Evolutionary conservation across 169 alveolate species (phyloP).

Genomic region (Blepharisma undulans): DNA sequence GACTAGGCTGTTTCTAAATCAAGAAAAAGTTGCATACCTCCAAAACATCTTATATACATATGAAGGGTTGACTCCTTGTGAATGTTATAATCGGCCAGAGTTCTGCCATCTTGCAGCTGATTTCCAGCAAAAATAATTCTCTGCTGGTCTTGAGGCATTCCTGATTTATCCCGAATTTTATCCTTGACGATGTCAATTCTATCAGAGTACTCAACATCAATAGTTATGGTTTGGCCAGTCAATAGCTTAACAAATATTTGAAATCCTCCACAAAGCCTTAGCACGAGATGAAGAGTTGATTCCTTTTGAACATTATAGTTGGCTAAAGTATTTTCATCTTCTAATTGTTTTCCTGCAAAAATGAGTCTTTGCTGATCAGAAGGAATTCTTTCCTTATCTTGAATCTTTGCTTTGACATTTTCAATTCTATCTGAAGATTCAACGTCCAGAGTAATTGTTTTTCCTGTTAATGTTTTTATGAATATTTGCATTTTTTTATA

Average conservation of each 20-base stretch:
- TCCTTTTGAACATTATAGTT: constrained; percentile 68
- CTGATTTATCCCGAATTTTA: constrained; percentile 74
- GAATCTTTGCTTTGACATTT: constrained; percentile 50
- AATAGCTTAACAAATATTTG: constrained; percentile 42
- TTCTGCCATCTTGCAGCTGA: constrained; percentile 71
- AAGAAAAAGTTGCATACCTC: constrained; percentile 60
- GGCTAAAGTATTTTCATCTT: constrained; percentile 52
- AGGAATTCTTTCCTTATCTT: constrained; percentile 65
- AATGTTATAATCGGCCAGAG: constrained; percentile 68
- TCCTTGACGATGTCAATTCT: constrained; percentile 70
- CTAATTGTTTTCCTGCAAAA: constrained; percentile 55
- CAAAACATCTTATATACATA: constrained; percentile 63
- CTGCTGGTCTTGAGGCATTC: constrained; percentile 70
- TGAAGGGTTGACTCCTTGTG: constrained; percentile 79
- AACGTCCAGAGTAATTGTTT: constrained; percentile 51
- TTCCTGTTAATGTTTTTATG: constrained; percentile 49
- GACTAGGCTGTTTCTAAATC: too few species aligned
- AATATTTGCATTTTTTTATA: constrained; percentile 15
- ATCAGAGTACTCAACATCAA: constrained; percentile 75
- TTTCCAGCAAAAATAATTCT: constrained; percentile 64
- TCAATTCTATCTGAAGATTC: constrained; percentile 46
- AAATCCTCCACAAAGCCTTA: constrained; percentile 68
- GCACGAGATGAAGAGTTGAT: constrained; percentile 54
- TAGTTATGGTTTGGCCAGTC: constrained; percentile 64
- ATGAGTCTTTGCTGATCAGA: constrained; percentile 49